A percentile compares a stretch with the other conserved stretches of the same genome.
These are phyloP conservation scores for Leccinum barrowsii DNA, from an alignment of 768 basidiomycete species.

Conservation along the genomic window DNA sequence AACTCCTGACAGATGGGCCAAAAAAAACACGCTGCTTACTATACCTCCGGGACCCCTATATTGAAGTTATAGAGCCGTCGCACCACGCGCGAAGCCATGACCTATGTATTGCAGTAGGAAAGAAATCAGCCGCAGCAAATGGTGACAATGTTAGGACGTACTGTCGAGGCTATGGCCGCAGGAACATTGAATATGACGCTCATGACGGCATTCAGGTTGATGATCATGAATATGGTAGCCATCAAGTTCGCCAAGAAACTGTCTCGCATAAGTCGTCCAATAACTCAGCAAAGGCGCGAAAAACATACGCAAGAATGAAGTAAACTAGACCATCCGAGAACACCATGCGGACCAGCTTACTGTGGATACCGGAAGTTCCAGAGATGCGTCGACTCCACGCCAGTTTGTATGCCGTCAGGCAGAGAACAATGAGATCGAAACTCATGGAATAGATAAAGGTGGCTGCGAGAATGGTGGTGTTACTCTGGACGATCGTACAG, in stretches of 20 bases:
- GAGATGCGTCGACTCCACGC: slow-evolving; percentile 23
- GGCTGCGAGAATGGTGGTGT: slow-evolving; percentile 61
- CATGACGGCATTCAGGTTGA: slow-evolving; percentile 67
- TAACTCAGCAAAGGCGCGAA: slow-evolving; percentile 17
- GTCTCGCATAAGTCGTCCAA: slow-evolving; percentile 13
- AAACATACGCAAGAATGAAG: slow-evolving; percentile 68
- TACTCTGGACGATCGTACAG: slow-evolving; percentile 57
- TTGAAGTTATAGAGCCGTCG: slow-evolving; percentile 54
- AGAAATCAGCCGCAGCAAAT: background rate
- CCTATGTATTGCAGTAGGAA: slow-evolving; percentile 30
- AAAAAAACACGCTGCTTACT: slow-evolving; percentile 17
- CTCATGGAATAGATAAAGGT: slow-evolving; percentile 77
- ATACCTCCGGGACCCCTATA: slow-evolving; percentile 25
- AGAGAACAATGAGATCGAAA: slow-evolving; percentile 62
- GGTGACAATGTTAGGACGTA: slow-evolving; percentile 23
- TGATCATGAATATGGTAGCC: slow-evolving; percentile 58
- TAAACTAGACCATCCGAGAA: slow-evolving; percentile 71
- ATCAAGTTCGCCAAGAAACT: slow-evolving; percentile 41
- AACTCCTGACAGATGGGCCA: background rate
- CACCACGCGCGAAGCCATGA: slow-evolving; percentile 58
- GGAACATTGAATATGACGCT: slow-evolving; percentile 63
- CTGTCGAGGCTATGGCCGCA: slow-evolving; percentile 52
- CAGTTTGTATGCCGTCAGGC: slow-evolving; percentile 60
- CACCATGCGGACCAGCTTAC: slow-evolving; percentile 57
- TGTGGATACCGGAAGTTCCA: slow-evolving; percentile 28